A percentile compares a stretch with the other conserved stretches of the same genome.
phyloP scores from a whole-genome alignment of 2,329 filamentous ascomycete genomes.

The Tolypocladium ophioglossoides region DNA sequence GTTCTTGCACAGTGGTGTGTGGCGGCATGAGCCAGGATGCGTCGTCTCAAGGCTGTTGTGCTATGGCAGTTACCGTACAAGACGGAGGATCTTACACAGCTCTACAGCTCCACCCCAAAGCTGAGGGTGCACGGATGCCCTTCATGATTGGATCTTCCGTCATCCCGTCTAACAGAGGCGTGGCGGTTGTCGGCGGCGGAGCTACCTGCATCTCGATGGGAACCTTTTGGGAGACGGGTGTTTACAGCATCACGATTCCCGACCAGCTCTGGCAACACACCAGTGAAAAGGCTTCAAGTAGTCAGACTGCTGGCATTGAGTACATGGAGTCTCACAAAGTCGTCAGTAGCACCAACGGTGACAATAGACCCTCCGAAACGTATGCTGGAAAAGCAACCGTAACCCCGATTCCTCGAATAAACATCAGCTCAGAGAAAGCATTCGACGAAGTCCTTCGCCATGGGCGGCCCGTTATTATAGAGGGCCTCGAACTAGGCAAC shows the following conservation, averaged over 20 bases:
- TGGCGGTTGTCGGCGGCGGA: slow-evolving; percentile 66
- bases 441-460: slow-evolving; percentile 50
- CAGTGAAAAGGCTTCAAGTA: background rate
- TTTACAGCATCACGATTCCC: slow-evolving; percentile 29
- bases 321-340: slow-evolving; percentile 18
- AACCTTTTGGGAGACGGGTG: slow-evolving; percentile 65
- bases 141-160: slow-evolving; percentile 61
- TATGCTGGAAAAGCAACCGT: slow-evolving; percentile 7
- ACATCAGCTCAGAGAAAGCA: slow-evolving; percentile 38
- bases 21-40: slow-evolving; percentile 21
- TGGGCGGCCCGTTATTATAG: slow-evolving; percentile 49
- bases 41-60: slow-evolving; percentile 16
- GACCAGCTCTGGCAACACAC: background rate
- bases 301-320: background rate
- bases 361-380: background rate
- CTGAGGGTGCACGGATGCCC: slow-evolving; percentile 27
- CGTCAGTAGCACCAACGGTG: slow-evolving; percentile 3
- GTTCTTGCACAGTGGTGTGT: slow-evolving; percentile 14
- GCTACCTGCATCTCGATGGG: slow-evolving; percentile 89
- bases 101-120: slow-evolving; percentile 1
- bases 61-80: slow-evolving; percentile 12
- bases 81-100: slow-evolving; percentile 23
- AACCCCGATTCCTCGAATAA: slow-evolving; percentile 37
- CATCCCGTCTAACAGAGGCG: slow-evolving; percentile 32
- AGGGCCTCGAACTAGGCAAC: slow-evolving; percentile 52